Evolutionary conservation across 805 yeast species (phyloP).

Genomic region (Candida railenensis): DNA sequence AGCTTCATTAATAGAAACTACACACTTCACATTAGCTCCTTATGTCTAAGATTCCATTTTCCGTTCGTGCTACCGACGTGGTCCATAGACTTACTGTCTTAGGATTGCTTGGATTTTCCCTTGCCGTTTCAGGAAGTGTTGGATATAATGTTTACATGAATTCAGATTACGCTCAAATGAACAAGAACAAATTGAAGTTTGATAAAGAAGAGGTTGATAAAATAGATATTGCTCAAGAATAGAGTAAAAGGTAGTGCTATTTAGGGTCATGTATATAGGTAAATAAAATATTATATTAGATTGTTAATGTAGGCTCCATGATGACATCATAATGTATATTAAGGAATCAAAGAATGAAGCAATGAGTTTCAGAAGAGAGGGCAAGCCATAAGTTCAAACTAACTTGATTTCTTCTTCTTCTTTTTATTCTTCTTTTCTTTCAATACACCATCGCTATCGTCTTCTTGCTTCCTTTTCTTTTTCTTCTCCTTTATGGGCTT

Average conservation of each 20-base stretch:
- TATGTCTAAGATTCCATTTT: conserved; percentile 32
- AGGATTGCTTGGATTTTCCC: conserved; percentile 40
- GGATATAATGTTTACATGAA: conserved; percentile 41
- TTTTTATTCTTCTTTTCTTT: conserved; percentile 4
- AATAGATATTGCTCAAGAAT: not conserved
- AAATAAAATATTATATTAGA: not conserved
- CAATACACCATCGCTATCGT: not conserved
- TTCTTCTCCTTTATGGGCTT: conserved; percentile 13
- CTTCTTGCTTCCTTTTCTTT: conserved; percentile 7
- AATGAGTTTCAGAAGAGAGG: not conserved
- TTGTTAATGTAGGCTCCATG: not conserved
- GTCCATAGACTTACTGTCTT: conserved; percentile 43
- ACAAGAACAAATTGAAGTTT: conserved; percentile 39
- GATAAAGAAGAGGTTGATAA: conserved; percentile 31
- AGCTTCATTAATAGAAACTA: too few relatives aligned
- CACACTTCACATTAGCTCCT: too few relatives aligned
- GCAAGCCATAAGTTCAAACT: not conserved
- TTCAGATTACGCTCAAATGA: conserved; percentile 43
- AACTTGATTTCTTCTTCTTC: not conserved
- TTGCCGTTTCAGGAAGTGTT: conserved; percentile 39
- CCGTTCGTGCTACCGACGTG: conserved; percentile 44
- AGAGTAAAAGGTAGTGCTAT: not conserved
- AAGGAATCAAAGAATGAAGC: not conserved
- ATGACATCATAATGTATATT: too few relatives aligned
- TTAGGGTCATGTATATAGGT: not conserved